Evolutionary conservation across 768 basidiomycete genomes (phyloP).

Genomic region (Collybiopsis confluens): DNA sequence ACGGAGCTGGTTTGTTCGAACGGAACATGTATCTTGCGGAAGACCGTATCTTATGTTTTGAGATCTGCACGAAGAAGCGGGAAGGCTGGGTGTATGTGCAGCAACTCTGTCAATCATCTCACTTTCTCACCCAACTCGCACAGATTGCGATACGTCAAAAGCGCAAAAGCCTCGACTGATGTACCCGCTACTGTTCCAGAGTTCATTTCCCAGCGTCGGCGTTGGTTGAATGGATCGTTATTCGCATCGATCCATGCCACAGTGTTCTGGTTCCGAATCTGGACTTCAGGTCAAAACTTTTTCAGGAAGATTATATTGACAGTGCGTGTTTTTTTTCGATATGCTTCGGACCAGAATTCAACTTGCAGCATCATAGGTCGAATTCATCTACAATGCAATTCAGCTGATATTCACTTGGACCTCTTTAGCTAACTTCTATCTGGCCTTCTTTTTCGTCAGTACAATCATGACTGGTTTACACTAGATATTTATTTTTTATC

Average conservation of each 20-base stretch:
- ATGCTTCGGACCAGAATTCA: neutral
- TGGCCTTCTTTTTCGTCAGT: constrained; percentile 91
- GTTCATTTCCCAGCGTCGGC: constrained; percentile 90
- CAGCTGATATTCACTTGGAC: constrained; percentile 96
- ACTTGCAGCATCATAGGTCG: constrained; percentile 43
- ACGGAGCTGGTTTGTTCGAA: constrained; percentile 71
- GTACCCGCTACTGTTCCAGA: constrained; percentile 87
- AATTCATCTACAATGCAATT: constrained; percentile 88
- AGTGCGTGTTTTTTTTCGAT: constrained; percentile 29
- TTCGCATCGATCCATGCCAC: constrained; percentile 94
- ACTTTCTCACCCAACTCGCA: constrained; percentile 1
- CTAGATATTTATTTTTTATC: constrained; percentile 12
- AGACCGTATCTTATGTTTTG: constrained; percentile 89
- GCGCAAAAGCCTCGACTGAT: constrained; percentile 94
- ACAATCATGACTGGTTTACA: too few species aligned
- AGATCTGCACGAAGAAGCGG: constrained; percentile 85
- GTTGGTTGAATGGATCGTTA: constrained; percentile 86
- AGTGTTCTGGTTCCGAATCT: constrained; percentile 83
- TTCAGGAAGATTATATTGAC: constrained; percentile 77
- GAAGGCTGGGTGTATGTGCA: constrained; percentile 76
- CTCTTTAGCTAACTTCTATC: constrained; percentile 86
- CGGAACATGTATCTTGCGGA: constrained; percentile 93
- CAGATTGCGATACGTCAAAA: constrained; percentile 86
- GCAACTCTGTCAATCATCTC: neutral
- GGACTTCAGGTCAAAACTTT: constrained; percentile 87